Evolutionary conservation across 148 eudicot genomes (phyloP).

Genomic region (Chenopodium quinoa): DNA sequence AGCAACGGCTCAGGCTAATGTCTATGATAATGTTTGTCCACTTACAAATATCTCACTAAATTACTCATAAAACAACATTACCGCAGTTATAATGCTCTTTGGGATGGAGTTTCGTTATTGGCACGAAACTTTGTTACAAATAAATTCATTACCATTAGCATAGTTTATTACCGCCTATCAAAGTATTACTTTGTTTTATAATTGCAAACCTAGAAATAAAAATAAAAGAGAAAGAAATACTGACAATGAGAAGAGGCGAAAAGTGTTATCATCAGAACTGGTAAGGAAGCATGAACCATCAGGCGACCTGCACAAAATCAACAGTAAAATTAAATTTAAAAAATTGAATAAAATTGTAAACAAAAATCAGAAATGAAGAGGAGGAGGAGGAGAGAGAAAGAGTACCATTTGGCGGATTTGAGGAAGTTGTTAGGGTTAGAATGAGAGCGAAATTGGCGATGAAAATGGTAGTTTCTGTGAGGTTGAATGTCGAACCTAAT

Average conservation of each 20-base stretch:
- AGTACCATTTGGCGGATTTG: constrained; percentile 77
- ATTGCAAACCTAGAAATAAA: neutral
- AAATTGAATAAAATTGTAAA: neutral
- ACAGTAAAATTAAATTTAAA: neutral
- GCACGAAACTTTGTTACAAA: neutral
- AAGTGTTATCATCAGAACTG: constrained; percentile 68
- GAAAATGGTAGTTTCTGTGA: constrained; percentile 61
- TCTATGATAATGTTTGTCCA: neutral
- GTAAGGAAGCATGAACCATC: constrained; percentile 87
- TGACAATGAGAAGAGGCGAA: constrained; percentile 67
- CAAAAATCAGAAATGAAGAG: neutral
- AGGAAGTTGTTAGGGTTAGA: constrained; percentile 85
- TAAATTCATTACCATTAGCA: neutral
- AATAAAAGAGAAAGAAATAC: constrained; percentile 8
- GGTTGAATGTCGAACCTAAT: constrained; percentile 62
- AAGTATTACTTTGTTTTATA: too few relatives aligned
- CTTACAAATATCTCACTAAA: neutral
- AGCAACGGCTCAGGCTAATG: neutral
- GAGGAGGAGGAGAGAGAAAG: neutral
- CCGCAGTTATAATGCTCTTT: too few relatives aligned
- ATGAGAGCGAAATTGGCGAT: constrained; percentile 58
- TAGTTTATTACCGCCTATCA: neutral
- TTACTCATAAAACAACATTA: neutral
- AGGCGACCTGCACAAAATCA: constrained; percentile 65
- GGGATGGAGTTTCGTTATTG: neutral